phyloP scores from a whole-genome alignment of 345 rosid species.

The Erodium maritimum region DNA sequence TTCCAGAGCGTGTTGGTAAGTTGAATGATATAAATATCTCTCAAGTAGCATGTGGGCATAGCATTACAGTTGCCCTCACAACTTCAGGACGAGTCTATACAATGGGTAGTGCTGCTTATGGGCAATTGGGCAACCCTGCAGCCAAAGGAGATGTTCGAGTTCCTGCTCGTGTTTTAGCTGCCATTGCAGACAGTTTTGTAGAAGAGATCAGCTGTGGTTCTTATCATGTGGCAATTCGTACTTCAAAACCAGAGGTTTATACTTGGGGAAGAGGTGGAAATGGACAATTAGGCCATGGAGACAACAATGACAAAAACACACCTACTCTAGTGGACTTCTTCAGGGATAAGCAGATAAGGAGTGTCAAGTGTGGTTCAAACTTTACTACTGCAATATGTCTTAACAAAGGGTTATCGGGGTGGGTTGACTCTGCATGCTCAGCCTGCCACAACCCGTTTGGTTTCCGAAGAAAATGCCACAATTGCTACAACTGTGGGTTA shows the following conservation, averaged over 20 bases:
- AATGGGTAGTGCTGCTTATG: conserved; percentile 61
- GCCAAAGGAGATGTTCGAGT: conserved; percentile 40
- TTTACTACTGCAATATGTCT: not conserved
- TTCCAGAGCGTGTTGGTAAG: conserved; percentile 40
- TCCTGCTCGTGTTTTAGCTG: conserved; percentile 53
- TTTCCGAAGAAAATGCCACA: not conserved
- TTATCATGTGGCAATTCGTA: conserved; percentile 62
- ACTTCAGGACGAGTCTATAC: conserved; percentile 60
- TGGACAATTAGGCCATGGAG: not conserved
- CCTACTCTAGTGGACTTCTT: not conserved
- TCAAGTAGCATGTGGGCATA: conserved; percentile 63
- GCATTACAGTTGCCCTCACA: conserved; percentile 64
- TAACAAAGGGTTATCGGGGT: not conserved
- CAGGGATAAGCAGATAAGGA: not conserved
- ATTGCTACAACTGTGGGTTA: not conserved
- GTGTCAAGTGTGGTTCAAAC: not conserved
- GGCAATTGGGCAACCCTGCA: conserved; percentile 62
- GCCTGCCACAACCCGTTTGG: not conserved
- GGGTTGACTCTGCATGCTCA: not conserved
- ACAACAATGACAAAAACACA: not conserved
- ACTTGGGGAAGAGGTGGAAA: not conserved
- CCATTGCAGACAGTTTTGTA: conserved; percentile 31
- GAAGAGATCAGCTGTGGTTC: conserved; percentile 81
- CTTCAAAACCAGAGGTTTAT: conserved; percentile 8
- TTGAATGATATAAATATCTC: conserved; percentile 34